phyloP scores from a whole-genome alignment of 73 alveolate species.

The Paramecium tetraurelia region DNA sequence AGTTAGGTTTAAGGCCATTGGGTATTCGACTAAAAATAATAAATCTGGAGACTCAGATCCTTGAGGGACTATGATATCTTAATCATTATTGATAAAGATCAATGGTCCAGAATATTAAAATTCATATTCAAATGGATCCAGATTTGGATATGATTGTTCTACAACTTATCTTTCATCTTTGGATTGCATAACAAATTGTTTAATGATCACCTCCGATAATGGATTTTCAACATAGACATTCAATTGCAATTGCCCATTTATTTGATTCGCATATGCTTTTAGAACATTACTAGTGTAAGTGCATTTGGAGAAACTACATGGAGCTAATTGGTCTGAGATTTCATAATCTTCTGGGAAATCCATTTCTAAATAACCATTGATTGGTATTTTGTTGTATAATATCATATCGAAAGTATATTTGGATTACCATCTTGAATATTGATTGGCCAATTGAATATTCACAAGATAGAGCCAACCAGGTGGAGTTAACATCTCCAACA shows the following conservation, averaged over 20 bases:
- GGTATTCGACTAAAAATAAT: slow-evolving; percentile 15
- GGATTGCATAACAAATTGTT: not conserved
- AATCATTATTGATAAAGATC: slow-evolving; percentile 50
- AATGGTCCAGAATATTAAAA: slow-evolving; percentile 63
- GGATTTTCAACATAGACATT: slow-evolving; percentile 54
- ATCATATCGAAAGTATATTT: slow-evolving; percentile 1
- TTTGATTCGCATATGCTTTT: not conserved
- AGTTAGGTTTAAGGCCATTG: slow-evolving; percentile 56
- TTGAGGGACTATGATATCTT: slow-evolving; percentile 5
- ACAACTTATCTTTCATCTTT: slow-evolving; percentile 50
- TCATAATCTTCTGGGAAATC: slow-evolving; percentile 39
- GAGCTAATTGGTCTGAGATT: not conserved
- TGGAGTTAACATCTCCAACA: slow-evolving; percentile 55
- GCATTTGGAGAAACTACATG: not conserved
- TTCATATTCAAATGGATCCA: slow-evolving; percentile 59
- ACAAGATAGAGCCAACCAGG: slow-evolving; percentile 55
- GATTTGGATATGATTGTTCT: slow-evolving; percentile 60
- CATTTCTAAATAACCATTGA: slow-evolving; percentile 9
- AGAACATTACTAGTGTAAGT: not conserved
- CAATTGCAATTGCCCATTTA: not conserved
- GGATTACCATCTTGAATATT: slow-evolving; percentile 47
- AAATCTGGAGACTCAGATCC: slow-evolving; percentile 61
- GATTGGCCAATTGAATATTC: not conserved
- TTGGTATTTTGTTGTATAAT: slow-evolving; percentile 37
- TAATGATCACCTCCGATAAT: slow-evolving; percentile 38